phyloP scores from a whole-genome alignment of 2,329 filamentous ascomycete genomes.

The Beauveria rudraprayagi region DNA sequence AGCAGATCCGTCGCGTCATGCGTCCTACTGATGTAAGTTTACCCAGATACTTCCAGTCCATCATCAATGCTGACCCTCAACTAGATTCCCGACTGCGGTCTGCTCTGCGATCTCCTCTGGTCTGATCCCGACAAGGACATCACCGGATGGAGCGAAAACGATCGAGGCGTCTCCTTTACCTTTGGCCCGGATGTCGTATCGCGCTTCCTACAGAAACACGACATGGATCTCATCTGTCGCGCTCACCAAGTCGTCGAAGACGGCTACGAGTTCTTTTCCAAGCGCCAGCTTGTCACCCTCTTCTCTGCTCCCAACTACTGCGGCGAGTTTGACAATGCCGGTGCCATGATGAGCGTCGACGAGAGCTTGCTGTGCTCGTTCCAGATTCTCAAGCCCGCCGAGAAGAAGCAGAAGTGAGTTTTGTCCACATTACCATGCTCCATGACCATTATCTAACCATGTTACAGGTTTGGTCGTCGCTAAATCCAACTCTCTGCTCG shows the following conservation, averaged over 20 bases:
- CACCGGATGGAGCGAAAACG: slow-evolving; percentile 98
- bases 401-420: slow-evolving; percentile 99
- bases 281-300: slow-evolving; percentile 91
- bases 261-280: slow-evolving; percentile 99
- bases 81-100: slow-evolving; percentile 94
- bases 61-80: slow-evolving; percentile 12
- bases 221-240: slow-evolving; percentile 99
- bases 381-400: slow-evolving; percentile 99
- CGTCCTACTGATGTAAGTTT: slow-evolving; percentile 90
- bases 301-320: slow-evolving; percentile 99
- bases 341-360: slow-evolving; percentile 99
- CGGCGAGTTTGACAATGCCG: slow-evolving; percentile 98
- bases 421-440: slow-evolving; percentile 14
- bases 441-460: slow-evolving; percentile 46
- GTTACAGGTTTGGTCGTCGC: slow-evolving; percentile 92
- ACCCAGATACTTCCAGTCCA: slow-evolving; percentile 14
- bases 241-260: slow-evolving; percentile 98
- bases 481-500: slow-evolving; percentile 38
- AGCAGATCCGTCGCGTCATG: slow-evolving; percentile 98
- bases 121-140: slow-evolving; percentile 99
- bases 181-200: slow-evolving; percentile 97
- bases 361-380: slow-evolving; percentile 98
- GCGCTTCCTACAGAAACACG: slow-evolving; percentile 95
- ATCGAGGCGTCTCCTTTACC: slow-evolving; percentile 96
- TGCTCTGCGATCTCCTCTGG: slow-evolving; percentile 96